These are phyloP conservation scores for Dothidotthia symphoricarpi DNA, from an alignment of 2,329 filamentous ascomycete species.

Conservation along the genomic window DNA sequence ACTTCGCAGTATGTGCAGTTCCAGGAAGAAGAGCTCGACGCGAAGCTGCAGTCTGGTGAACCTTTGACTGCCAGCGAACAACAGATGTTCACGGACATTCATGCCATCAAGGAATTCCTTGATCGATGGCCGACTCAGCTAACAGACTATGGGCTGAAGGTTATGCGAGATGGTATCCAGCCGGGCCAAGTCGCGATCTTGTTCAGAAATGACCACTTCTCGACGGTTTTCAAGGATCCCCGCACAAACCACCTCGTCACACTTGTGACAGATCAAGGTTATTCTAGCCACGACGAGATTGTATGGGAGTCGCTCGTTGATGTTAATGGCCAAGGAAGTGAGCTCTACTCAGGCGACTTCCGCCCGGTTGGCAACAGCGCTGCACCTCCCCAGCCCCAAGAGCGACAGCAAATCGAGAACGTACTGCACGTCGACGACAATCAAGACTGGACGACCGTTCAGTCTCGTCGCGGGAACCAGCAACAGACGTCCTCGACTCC, in stretches of 20 bases:
- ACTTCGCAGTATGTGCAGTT: slow-evolving; percentile 89
- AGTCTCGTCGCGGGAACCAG: slow-evolving; percentile 35
- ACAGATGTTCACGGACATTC: slow-evolving; percentile 75
- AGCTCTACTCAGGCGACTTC: slow-evolving; percentile 90
- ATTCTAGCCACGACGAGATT: slow-evolving; percentile 81
- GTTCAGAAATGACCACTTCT: slow-evolving; percentile 97
- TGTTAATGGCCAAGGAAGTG: slow-evolving; percentile 76
- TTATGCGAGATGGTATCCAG: slow-evolving; percentile 66
- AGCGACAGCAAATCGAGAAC: slow-evolving; percentile 30
- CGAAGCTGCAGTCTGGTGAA: slow-evolving; percentile 62
- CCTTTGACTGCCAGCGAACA: slow-evolving; percentile 73
- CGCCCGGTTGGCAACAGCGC: slow-evolving; percentile 67
- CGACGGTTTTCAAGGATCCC: slow-evolving; percentile 87
- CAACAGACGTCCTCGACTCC: slow-evolving; percentile 9
- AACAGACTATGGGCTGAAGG: slow-evolving; percentile 74
- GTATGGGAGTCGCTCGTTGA: slow-evolving; percentile 95
- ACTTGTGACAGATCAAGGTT: slow-evolving; percentile 90
- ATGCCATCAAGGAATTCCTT: slow-evolving; percentile 82
- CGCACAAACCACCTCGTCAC: slow-evolving; percentile 72
- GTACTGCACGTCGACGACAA: slow-evolving; percentile 35
- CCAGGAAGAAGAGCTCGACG: slow-evolving; percentile 81
- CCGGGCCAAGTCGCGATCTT: slow-evolving; percentile 84
- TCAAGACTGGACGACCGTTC: slow-evolving; percentile 59
- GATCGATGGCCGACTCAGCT: slow-evolving; percentile 78
- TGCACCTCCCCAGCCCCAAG: slow-evolving; percentile 21